Base-by-base conservation (phyloP, 2,329 filamentous ascomycete species). In the Monosporascus sp. region DNA sequence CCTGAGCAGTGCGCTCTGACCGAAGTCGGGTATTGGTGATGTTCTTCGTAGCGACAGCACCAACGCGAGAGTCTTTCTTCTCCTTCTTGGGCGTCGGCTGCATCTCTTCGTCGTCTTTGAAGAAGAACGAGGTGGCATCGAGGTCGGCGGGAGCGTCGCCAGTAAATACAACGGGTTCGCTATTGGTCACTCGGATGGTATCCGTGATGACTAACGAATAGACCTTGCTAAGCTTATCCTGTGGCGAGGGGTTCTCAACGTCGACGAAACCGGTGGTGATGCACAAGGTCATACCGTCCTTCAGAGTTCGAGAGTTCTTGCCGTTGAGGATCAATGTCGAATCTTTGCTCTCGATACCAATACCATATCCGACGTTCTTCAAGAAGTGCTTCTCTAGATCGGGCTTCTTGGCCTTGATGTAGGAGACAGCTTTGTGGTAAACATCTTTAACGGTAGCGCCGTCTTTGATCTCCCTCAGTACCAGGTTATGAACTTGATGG, bases 81-180 rank as follows among this genome's bases (percentile, higher is more conserved):
- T 92, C 86, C 72, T 95, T 95, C 62, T 94, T 95, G n/a, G 90
- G 88, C 9, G 88, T 82, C 35, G 89, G 88, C 69, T 90, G 86
- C 58, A 90, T 84, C 61, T 95, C 89, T 67, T 96, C 90, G 56
- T 96, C 91, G 62, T 97, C 93, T 67, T 96, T 96, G 78, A 99
- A 99, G 74, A 97, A 97, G 77, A 99, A 99, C 0, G 93, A 96
- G 39, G 93, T 93, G 4, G 91, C 91, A 65, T 97, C 94, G 54
- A 96, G 83, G 66, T 96, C 93, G 27, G 89, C 89, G 2, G 92
- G 86, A 0, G 93, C 92, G 67, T 97, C 92, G 54, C 90, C 91
- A 18, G 94, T 99, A 73, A 99, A 97, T 27, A 97, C 85, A 35
- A 91, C 87, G 1, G 88, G 82, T 49, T 96, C 90, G n/a, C 75